phyloP scores from a whole-genome alignment of 768 basidiomycete species.

The Auriscalpium orientale region DNA sequence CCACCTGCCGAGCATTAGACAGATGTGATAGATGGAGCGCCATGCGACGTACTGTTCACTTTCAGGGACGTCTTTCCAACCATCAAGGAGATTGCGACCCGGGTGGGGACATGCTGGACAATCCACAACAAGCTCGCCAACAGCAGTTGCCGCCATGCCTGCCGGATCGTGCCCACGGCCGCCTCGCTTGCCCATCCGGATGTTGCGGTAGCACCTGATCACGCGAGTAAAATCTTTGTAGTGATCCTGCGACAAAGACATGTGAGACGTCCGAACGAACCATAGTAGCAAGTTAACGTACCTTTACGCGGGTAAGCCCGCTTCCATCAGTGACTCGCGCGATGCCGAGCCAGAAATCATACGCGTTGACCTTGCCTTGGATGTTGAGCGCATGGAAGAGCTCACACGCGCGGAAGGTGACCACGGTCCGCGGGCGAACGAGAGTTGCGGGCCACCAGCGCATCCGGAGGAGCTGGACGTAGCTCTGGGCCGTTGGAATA shows the following conservation, averaged over 20 bases:
- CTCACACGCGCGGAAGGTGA: conserved; percentile 10
- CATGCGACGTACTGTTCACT: conserved; percentile 9
- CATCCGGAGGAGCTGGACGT: not conserved
- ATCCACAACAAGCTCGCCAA: conserved; percentile 11
- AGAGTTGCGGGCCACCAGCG: conserved; percentile 14
- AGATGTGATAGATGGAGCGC: not conserved
- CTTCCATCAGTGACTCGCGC: conserved; percentile 5
- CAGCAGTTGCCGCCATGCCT: conserved; percentile 1
- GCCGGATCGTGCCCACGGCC: conserved; percentile 15
- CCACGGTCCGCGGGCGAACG: conserved; percentile 5
- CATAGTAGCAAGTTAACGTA: too few species aligned
- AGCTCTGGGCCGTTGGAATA: not conserved
- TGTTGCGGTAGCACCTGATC: conserved; percentile 14
- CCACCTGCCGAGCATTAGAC: not conserved
- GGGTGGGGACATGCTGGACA: conserved; percentile 22
- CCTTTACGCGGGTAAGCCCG: not conserved
- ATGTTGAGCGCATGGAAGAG: conserved; percentile 3
- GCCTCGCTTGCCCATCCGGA: conserved; percentile 15
- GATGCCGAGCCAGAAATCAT: conserved; percentile 8
- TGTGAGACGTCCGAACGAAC: too few species aligned
- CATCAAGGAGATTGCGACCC: conserved; percentile 11
- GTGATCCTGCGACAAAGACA: too few species aligned
- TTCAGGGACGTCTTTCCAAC: conserved; percentile 9
- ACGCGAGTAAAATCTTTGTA: conserved; percentile 7
- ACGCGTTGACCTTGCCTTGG: conserved; percentile 7